Evolutionary conservation across 345 rosid species (phyloP).

Genomic region (Cardamine resedifolia): DNA sequence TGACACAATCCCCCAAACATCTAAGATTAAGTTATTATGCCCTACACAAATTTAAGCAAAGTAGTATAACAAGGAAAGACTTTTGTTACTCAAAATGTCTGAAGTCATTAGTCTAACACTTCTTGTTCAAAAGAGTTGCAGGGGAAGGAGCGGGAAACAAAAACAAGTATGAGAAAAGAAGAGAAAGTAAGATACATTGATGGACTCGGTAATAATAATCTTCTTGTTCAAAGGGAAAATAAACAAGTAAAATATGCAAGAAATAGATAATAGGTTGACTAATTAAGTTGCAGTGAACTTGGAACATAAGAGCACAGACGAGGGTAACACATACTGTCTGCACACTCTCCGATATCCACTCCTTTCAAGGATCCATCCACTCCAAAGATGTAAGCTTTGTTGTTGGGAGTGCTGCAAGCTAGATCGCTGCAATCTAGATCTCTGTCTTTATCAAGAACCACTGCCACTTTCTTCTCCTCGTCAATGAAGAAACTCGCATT

Average conservation of each 20-base stretch:
- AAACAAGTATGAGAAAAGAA: too few relatives aligned
- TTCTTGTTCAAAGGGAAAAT: too few relatives aligned
- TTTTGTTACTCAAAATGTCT: not conserved
- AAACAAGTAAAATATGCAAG: too few relatives aligned
- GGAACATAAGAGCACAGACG: not conserved
- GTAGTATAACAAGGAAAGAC: not conserved
- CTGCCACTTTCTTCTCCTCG: too few relatives aligned
- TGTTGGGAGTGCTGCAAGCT: too few relatives aligned
- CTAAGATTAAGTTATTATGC: conserved; percentile 71
- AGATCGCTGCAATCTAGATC: too few relatives aligned
- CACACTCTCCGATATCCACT: not conserved
- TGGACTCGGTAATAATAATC: too few relatives aligned
- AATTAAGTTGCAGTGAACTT: not conserved
- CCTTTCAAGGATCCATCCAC: not conserved
- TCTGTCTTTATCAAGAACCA: too few relatives aligned
- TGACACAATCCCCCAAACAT: conserved; percentile 88
- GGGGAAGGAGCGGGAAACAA: too few relatives aligned
- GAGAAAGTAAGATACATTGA: too few relatives aligned
- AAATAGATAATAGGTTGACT: not conserved
- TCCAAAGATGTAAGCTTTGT: not conserved
- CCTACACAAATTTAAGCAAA: conserved; percentile 44
- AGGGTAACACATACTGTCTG: too few relatives aligned
- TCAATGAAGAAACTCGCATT: not conserved
- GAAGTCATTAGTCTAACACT: not conserved
- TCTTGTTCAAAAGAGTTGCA: too few relatives aligned